A percentile compares a stretch with the other conserved stretches of the same genome.
Evolutionary conservation across 352 stramenopile genomes (phyloP).

Genomic region (Pythium coloratum): DNA sequence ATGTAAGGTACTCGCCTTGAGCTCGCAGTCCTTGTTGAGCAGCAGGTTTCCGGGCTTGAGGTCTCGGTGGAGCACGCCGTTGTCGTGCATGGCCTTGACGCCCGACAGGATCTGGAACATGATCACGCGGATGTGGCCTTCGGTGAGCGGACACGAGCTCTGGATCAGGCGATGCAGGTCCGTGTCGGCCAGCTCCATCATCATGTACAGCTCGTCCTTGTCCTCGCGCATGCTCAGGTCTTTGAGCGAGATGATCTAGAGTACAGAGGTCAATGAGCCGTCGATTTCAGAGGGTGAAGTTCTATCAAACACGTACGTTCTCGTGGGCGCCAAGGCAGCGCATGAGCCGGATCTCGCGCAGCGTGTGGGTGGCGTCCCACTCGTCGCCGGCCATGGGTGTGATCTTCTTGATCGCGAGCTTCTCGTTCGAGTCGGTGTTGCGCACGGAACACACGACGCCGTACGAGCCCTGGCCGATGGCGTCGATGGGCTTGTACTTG

Average conservation of each 20-base stretch:
- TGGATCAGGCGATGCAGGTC: slow-evolving; percentile 92
- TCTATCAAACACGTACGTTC: slow-evolving; percentile 57
- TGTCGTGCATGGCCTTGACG: slow-evolving; percentile 93
- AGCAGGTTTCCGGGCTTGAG: slow-evolving; percentile 95
- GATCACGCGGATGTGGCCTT: slow-evolving; percentile 84
- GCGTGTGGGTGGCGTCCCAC: slow-evolving; percentile 87
- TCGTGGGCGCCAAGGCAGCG: slow-evolving; percentile 87
- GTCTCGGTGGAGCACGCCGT: slow-evolving; percentile 92
- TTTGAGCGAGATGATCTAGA: slow-evolving; percentile 87
- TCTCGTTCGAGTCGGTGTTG: slow-evolving; percentile 75
- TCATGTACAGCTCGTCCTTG: slow-evolving; percentile 95
- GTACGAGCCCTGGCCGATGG: slow-evolving; percentile 93
- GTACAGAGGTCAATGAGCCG: background rate
- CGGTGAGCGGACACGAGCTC: slow-evolving; percentile 78
- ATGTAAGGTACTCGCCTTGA: slow-evolving; percentile 41
- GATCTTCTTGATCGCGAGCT: slow-evolving; percentile 93
- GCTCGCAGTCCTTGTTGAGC: slow-evolving; percentile 91
- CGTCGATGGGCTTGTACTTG: slow-evolving; percentile 84
- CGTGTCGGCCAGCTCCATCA: slow-evolving; percentile 95
- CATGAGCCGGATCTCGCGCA: slow-evolving; percentile 91
- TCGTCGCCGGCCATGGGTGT: slow-evolving; percentile 89
- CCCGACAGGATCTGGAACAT: slow-evolving; percentile 85
- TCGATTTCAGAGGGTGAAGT: background rate
- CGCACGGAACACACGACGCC: slow-evolving; percentile 90
- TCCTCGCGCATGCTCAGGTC: slow-evolving; percentile 90